Base-by-base conservation (phyloP, 805 yeast species). In the Nadsonia fulvescens region DNA sequence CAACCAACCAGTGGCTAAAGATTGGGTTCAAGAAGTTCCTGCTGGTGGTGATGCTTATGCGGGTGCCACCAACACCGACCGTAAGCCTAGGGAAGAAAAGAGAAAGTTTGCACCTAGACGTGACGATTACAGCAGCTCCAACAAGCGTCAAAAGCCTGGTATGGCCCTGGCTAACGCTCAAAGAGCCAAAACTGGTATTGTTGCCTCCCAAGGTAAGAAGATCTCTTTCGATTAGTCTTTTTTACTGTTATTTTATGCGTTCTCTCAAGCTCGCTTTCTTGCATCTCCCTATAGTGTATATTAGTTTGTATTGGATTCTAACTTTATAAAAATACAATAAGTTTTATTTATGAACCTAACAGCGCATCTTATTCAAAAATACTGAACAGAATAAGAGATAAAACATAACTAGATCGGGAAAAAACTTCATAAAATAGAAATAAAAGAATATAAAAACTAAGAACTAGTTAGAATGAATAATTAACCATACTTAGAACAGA, bases 171-270 rank as follows among this genome's bases (percentile, higher is more conserved):
- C 93, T 2, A 58, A 59, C 9, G 94, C 96, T 3, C 92, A 66
- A 53, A 70, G 96, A 55, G 92, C 71, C 6, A 73, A 78, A 41
- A 79, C 81, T 11, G 83, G 91, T 5, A 78, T 86, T 44, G 92
- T 82, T 15, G 69, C 78, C 25, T 75, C 94, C 1, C 59, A 71
- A n/a, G 96, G 96, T 47, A 83, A 78, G 53, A 86, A 82, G 47
- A 59, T 63, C 20, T 73, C 65, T 5, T 79, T 79, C 44, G 74
- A 72, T 38, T 44, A 40, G 18, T 12, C 14, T 12, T 7, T 17
- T 17, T 9, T 8, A 8, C 9, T 8, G 18, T 9, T 8, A 11
- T 12, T 15, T 11, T 66, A 47, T 35, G 17, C 23, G 15, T 5
- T 23, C 16, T 9, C 14, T 10, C 8, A 9, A n/a, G 10, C 8